phyloP scores from a whole-genome alignment of 352 stramenopile species.

The Globisporangium yorkense region DNA sequence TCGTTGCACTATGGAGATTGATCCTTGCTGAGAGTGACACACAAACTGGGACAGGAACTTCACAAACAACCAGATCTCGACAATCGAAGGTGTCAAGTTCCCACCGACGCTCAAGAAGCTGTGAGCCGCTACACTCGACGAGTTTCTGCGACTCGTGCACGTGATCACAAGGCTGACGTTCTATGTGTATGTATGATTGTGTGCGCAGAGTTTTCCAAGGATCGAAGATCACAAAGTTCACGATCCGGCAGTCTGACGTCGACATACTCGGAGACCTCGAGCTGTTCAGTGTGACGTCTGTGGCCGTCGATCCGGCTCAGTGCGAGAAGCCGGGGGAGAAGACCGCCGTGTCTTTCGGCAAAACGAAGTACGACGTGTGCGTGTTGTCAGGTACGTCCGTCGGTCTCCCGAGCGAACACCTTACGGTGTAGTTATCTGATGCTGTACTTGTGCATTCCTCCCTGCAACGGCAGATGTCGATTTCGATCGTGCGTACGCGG shows the following conservation, averaged over 20 bases:
- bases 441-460: not conserved
- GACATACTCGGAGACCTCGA: not conserved
- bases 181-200: not conserved
- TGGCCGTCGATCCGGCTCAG: not conserved
- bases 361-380: slow-evolving; percentile 1
- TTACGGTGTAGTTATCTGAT: not conserved
- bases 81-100: slow-evolving; percentile 15
- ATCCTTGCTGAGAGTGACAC: not conserved
- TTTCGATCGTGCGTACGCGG: slow-evolving; percentile 9
- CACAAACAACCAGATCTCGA: slow-evolving; percentile 7
- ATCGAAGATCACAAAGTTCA: slow-evolving; percentile 9
- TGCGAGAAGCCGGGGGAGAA: slow-evolving; percentile 1
- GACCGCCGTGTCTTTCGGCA: not conserved
- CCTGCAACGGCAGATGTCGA: slow-evolving; percentile 5
- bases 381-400: slow-evolving; percentile 6
- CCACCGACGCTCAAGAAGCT: slow-evolving; percentile 3
- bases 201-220: slow-evolving; percentile 1
- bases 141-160: not conserved
- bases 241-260: slow-evolving; percentile 8
- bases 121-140: not conserved
- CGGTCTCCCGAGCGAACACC: too few species aligned
- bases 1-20: not conserved
- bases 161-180: not conserved
- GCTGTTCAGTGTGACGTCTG: slow-evolving; percentile 1
- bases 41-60: slow-evolving; percentile 6